Conservation (phyloP, 257 asterid genomes). For the Solanum habrochaites region DNA sequence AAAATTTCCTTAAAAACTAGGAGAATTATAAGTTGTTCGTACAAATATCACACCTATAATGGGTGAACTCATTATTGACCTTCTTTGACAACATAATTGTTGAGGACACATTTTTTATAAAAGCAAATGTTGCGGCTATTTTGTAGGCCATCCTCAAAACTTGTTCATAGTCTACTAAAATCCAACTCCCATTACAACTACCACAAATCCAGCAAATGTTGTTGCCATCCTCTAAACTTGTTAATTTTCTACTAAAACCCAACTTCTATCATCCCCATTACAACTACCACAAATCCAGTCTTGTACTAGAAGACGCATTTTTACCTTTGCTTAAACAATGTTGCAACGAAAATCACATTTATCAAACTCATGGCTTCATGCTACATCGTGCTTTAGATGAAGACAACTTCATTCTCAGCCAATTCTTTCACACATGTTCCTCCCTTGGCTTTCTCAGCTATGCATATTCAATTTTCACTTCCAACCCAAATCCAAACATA, state of each 20-base stretch:
- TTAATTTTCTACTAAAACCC: neutral
- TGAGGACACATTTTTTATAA: neutral
- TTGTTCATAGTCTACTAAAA: neutral
- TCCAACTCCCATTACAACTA: too few species aligned
- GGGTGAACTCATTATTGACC: neutral
- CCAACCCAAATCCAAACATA: neutral
- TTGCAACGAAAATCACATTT: neutral
- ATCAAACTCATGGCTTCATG: constrained; percentile 5
- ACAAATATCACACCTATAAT: too few species aligned
- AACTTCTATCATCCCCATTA: neutral
- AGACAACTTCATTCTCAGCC: neutral
- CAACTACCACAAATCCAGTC: neutral
- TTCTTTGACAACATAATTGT: neutral
- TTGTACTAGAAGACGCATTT: neutral
- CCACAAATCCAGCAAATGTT: too few species aligned
- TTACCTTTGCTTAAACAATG: neutral
- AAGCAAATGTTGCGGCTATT: neutral
- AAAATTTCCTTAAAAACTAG: neutral
- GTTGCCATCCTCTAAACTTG: neutral
- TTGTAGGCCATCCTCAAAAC: neutral
- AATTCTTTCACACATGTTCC: neutral
- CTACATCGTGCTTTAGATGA: neutral
- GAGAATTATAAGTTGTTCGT: too few species aligned
- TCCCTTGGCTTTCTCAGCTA: neutral
- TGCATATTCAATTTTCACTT: neutral